Evolutionary conservation across 2,329 filamentous ascomycete genomes (phyloP).

Genomic region (Stachybotrys chartarum): DNA sequence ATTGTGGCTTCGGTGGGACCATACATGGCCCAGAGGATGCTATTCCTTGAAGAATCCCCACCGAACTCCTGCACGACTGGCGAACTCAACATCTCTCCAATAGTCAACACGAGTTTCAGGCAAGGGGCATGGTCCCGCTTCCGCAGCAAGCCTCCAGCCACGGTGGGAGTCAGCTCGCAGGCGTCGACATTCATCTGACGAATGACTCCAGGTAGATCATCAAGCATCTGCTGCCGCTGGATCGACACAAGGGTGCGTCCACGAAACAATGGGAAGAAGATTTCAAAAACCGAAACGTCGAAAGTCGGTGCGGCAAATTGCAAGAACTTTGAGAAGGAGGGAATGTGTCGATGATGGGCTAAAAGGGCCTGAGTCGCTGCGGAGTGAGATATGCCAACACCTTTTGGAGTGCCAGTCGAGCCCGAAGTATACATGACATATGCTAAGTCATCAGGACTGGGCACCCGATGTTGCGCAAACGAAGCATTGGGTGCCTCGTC

Average conservation of each 20-base stretch:
- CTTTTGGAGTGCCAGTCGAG: conserved; percentile 83
- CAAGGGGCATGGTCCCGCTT: conserved; percentile 59
- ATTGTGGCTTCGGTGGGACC: conserved; percentile 89
- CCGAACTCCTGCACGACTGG: conserved; percentile 77
- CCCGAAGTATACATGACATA: conserved; percentile 95
- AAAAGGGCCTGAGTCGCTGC: conserved; percentile 77
- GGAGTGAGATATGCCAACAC: conserved; percentile 72
- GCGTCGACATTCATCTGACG: conserved; percentile 65
- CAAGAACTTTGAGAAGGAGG: conserved; percentile 69
- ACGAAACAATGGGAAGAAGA: conserved; percentile 78
- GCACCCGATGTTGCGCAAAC: conserved; percentile 7
- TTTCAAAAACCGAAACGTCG: conserved; percentile 91
- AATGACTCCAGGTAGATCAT: conserved; percentile 65
- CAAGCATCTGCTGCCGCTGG: conserved; percentile 61
- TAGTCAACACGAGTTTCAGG: conserved; percentile 70
- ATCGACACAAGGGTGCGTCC: conserved; percentile 68
- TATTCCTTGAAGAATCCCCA: conserved; percentile 37
- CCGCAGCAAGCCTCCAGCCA: conserved; percentile 69
- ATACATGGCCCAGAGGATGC: conserved; percentile 88
- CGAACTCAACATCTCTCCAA: conserved; percentile 85
- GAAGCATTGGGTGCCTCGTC: conserved; percentile 1
- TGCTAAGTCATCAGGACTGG: conserved; percentile 46
- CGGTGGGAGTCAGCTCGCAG: conserved; percentile 83
- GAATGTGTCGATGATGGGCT: conserved; percentile 73
- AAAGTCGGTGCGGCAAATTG: conserved; percentile 92